Base-by-base conservation (phyloP, 192 early-diverging fungal genomes). In the Spinellus fusiger region DNA sequence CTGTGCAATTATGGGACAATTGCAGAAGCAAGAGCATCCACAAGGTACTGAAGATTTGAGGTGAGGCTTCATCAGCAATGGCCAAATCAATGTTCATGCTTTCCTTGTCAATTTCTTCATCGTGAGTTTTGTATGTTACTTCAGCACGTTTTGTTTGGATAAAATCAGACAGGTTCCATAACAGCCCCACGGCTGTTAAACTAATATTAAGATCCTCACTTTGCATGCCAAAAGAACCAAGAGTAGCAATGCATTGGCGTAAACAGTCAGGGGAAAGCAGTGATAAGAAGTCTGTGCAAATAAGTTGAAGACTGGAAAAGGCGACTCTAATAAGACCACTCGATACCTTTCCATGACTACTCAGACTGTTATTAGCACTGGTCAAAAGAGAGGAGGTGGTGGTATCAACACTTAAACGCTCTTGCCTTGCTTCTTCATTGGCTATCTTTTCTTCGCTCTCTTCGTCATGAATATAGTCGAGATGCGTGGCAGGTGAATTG, bases 251-350 rank as follows among this genome's bases (percentile, higher is more conserved):
- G 61, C 92, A 93, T 34, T 85, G 81, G 15, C 84, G 80, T 40
- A 99, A 65, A 46, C 88, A 84, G 7, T 73, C 72, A 3, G 94
- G 89, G 15, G 78, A 76, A 64, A 97, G 68, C 5, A 89, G 77
- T 6, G 90, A 80, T 40, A 99, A 61, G 61, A 97, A 96, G 66
- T 99, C 97, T 1, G 90, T 90, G 69, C 95, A 98, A 25, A 99
- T 91, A 15, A 99, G 72, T 66, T 99, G 94, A 54, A 99, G 57
- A 44, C 88, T 94, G 4, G 93, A 87, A 61, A 99, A 99, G 9
- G 90, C 93, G 47, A 88, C 74, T 9, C 90, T 81, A 61, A 95
- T 85, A 7, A 81, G 64, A 1, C 79, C 80, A 16, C 64, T 69
- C 7, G 61, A 22, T 50, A 31, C 49, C 34, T 59, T 53, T 5